phyloP scores from a whole-genome alignment of 1,139 yeast species.

The Geotrichum reessii region DNA sequence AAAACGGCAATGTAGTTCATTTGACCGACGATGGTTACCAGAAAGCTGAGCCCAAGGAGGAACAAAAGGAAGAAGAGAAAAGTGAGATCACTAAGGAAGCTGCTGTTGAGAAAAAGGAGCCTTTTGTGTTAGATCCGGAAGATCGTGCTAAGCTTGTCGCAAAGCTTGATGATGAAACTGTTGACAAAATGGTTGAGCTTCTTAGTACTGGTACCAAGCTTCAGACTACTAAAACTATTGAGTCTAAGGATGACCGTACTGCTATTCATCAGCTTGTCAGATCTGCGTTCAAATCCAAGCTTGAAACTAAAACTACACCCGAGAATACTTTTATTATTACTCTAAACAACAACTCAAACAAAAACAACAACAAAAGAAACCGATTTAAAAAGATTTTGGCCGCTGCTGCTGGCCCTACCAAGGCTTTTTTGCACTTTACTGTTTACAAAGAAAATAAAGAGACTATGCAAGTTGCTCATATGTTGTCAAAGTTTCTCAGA shows the following conservation, averaged over 20 bases:
- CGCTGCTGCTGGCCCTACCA: slow-evolving; percentile 27
- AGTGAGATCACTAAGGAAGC: slow-evolving; percentile 2
- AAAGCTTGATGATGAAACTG: slow-evolving; percentile 55
- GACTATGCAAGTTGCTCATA: slow-evolving; percentile 88
- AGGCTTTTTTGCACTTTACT: slow-evolving; percentile 67
- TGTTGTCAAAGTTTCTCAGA: slow-evolving; percentile 66
- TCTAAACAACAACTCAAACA: slow-evolving; percentile 30
- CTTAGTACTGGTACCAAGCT: slow-evolving; percentile 54
- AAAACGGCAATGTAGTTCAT: slow-evolving; percentile 65
- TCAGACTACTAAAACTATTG: slow-evolving; percentile 53
- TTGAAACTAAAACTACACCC: slow-evolving; percentile 74
- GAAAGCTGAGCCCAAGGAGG: slow-evolving; percentile 33
- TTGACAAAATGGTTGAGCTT: slow-evolving; percentile 49
- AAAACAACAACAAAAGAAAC: slow-evolving; percentile 39
- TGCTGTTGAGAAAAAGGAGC: slow-evolving; percentile 13
- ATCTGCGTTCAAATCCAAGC: slow-evolving; percentile 61
- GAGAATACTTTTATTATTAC: slow-evolving; percentile 42
- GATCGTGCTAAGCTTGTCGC: slow-evolving; percentile 41
- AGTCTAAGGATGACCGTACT: slow-evolving; percentile 68
- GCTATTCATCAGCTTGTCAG: slow-evolving; percentile 71
- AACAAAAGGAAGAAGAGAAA: slow-evolving; percentile 14
- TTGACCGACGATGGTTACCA: slow-evolving; percentile 68
- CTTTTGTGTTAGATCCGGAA: slow-evolving; percentile 24
- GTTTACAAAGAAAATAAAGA: slow-evolving; percentile 92
- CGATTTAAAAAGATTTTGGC: slow-evolving; percentile 12